phyloP scores from a whole-genome alignment of 139 green algal genomes.

The Volvox reticuliferus region DNA sequence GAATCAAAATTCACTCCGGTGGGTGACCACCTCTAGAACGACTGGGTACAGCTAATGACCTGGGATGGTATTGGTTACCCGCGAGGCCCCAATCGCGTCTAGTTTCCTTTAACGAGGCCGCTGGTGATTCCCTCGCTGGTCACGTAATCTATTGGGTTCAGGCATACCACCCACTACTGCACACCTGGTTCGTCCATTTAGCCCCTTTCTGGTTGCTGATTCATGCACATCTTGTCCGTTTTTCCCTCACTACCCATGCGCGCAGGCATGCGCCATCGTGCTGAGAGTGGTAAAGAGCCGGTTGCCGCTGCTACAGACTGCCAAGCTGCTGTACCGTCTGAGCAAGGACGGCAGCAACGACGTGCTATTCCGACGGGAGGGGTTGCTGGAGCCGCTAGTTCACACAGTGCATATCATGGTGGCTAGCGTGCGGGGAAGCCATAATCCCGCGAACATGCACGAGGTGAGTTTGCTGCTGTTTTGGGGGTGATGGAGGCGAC shows the following conservation, averaged over 20 bases:
- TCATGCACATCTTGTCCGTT: neutral
- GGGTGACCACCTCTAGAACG: too few species aligned
- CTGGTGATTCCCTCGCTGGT: too few species aligned
- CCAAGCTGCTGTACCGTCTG: conserved; percentile 65
- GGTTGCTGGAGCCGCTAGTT: conserved; percentile 63
- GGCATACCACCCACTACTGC: too few species aligned
- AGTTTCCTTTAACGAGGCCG: too few species aligned
- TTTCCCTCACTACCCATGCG: neutral
- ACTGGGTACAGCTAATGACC: too few species aligned
- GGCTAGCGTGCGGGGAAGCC: conserved; percentile 22
- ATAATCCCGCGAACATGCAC: conserved; percentile 41
- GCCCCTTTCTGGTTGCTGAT: too few species aligned
- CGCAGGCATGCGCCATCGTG: conserved; percentile 50
- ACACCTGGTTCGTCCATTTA: too few species aligned
- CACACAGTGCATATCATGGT: conserved; percentile 62
- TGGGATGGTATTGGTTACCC: too few species aligned
- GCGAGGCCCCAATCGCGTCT: too few species aligned
- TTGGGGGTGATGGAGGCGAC: neutral
- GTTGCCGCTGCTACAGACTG: conserved; percentile 58
- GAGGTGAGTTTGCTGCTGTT: conserved; percentile 21
- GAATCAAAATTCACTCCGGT: too few species aligned
- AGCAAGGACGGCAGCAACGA: conserved; percentile 63
- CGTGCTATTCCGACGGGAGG: conserved; percentile 56
- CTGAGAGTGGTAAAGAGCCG: conserved; percentile 60
- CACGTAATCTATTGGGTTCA: too few species aligned